Percentiles rank a stretch among this genome's conserved stretches.
These are phyloP conservation scores for Phoma herbarum DNA, from an alignment of 2,329 filamentous ascomycete genomes.

Conservation along the genomic window DNA sequence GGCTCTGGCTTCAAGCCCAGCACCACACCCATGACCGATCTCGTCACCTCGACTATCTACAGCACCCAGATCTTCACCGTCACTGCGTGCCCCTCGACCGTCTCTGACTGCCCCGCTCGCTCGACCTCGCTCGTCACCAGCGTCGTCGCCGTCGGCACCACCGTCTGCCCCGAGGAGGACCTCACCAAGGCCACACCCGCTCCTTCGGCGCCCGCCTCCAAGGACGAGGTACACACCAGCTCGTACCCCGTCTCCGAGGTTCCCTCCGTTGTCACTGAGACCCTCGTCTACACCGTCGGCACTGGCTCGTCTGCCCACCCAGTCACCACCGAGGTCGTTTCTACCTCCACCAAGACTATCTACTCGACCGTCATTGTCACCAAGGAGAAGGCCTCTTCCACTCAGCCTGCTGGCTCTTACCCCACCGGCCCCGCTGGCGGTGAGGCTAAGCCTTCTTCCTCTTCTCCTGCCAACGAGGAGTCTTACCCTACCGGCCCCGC, in stretches of 20 bases:
- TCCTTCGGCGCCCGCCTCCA: slow-evolving; percentile 23
- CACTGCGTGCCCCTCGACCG: slow-evolving; percentile 47
- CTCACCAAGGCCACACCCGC: slow-evolving; percentile 26
- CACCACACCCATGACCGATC: slow-evolving; percentile 52
- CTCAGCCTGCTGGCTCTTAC: slow-evolving; percentile 19
- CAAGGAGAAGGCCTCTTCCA: slow-evolving; percentile 21
- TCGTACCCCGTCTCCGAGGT: slow-evolving; percentile 38
- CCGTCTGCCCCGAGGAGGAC: slow-evolving; percentile 52
- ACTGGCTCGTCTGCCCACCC: slow-evolving; percentile 55
- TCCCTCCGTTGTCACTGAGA: slow-evolving; percentile 50
- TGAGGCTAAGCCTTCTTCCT: slow-evolving; percentile 5
- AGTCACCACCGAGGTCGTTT: slow-evolving; percentile 51
- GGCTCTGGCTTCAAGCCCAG: slow-evolving; percentile 41
- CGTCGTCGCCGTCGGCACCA: slow-evolving; percentile 54
- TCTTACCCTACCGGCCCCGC: slow-evolving; percentile 23
- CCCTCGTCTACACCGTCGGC: slow-evolving; percentile 55
- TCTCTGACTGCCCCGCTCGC: slow-evolving; percentile 50
- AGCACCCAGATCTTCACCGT: slow-evolving; percentile 55
- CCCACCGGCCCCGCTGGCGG: slow-evolving; percentile 27
- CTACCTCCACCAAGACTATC: slow-evolving; percentile 44
- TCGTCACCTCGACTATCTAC: slow-evolving; percentile 55
- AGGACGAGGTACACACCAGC: slow-evolving; percentile 27
- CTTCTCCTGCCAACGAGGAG: slow-evolving; percentile 5
- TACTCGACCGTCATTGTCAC: slow-evolving; percentile 47
- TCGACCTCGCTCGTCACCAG: slow-evolving; percentile 52